Percentiles rank a stretch among this genome's conserved stretches.
Conservation (phyloP, 2,329 filamentous ascomycete genomes). For the Fusarium scirpi region DNA sequence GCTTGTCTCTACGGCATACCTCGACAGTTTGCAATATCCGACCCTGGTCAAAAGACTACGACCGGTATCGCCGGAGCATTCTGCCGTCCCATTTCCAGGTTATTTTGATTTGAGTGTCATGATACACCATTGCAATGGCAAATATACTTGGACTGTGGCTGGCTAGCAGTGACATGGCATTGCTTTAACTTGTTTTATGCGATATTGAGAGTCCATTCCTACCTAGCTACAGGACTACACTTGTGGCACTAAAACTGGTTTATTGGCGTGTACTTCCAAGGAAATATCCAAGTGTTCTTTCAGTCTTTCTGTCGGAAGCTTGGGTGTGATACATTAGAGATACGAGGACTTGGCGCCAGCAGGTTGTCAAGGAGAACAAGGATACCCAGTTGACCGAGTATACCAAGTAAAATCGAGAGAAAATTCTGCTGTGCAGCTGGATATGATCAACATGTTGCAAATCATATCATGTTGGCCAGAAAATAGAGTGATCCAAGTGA, state of each 20-base stretch:
- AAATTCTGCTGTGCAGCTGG: not conserved
- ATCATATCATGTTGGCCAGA: not conserved
- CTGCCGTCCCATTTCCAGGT: not conserved
- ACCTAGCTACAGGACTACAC: not conserved
- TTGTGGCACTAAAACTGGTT: not conserved
- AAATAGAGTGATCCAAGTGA: not conserved
- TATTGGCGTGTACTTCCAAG: not conserved
- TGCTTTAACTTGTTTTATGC: not conserved
- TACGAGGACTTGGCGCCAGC: no score
- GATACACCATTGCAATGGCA: not conserved
- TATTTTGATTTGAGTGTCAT: not conserved
- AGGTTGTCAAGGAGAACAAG: not conserved
- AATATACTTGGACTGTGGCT: not conserved
- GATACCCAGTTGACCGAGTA: not conserved
- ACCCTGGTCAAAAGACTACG: no score
- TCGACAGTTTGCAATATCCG: not conserved
- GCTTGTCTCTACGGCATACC: not conserved
- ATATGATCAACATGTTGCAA: not conserved
- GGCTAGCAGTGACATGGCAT: not conserved
- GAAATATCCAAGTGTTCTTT: not conserved
- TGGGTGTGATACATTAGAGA: not conserved
- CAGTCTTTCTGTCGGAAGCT: not conserved
- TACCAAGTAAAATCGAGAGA: not conserved
- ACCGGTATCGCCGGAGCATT: no score
- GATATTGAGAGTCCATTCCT: not conserved